Base-by-base conservation (phyloP, 179 eudicot species). In the Heliamphora pulchella region DNA sequence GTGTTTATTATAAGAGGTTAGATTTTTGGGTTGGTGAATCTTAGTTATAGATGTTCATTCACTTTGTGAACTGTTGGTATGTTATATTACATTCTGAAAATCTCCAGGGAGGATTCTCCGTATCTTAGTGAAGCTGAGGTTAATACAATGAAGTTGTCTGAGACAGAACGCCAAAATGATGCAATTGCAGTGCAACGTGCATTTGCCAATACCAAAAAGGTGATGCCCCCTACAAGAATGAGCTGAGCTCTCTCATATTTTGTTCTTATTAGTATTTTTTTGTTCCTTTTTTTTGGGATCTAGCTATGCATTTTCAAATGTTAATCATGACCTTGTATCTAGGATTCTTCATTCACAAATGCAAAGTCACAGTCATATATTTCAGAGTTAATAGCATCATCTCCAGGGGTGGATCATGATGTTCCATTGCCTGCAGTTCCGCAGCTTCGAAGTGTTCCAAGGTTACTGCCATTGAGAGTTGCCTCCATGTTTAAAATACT, bases 161-260 rank as follows among this genome's bases (percentile, higher is more conserved):
- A 94, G 77, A 87, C 93, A 59, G 88, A 88, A 51, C 91, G 98
- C 46, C 98, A 96, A 89, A 91, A 82, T 83, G 99, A 91, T 89
- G 99, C 99, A 31, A 86, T 90, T 88, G 85, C 97, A 79, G 99
- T 96, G 54, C 99, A 94, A 78, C 97, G 90, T 80, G 99, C 99
- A 71, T 96, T 96, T 92, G 92, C 94, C 76, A 86, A 85, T 73
- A 84, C 86, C 41, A 92, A 83, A 86, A 91, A 89, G 96, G 97
- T 95, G 18, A 20, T 70, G 58, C 41, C 91, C 57, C 82, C 82
- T 66, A 79, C 81, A 55, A 90, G 84, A 83, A 88, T 88, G 89
- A 93, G 87, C 59, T 80, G 51, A 47, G 51, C 57, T 1, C 78
- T 82, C 80, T 48, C 53, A 63, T 31, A 0, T 58, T 79, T 17